Evolutionary conservation across 441 rosid genomes (phyloP).

Genomic region (Jatropha multifida): DNA sequence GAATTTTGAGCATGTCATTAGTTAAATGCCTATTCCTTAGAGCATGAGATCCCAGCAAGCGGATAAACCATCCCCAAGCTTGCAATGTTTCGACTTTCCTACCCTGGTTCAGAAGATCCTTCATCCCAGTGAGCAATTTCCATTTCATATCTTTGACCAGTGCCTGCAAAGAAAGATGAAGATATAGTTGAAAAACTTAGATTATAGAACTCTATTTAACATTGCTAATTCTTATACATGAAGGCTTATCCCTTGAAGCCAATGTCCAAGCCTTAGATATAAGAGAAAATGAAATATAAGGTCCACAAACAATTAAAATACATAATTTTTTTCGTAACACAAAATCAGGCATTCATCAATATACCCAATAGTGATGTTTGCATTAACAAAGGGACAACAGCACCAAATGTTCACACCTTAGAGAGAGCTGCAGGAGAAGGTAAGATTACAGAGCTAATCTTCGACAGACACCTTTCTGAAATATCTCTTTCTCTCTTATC

Average conservation of each 20-base stretch:
- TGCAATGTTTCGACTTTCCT: conserved; percentile 49
- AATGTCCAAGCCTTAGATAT: neutral
- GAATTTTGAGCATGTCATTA: conserved; percentile 57
- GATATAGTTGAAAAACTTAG: neutral
- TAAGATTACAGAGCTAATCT: conserved; percentile 38
- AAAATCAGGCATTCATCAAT: neutral
- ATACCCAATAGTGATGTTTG: neutral
- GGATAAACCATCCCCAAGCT: conserved; percentile 66
- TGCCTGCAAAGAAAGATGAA: conserved; percentile 36
- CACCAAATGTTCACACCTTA: conserved; percentile 34
- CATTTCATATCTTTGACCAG: conserved; percentile 42
- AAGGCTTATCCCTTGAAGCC: neutral
- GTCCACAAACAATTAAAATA: neutral
- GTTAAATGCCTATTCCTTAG: conserved; percentile 40
- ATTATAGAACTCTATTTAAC: conserved; percentile 2
- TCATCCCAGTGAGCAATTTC: conserved; percentile 42
- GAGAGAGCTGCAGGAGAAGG: conserved; percentile 49
- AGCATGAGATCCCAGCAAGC: conserved; percentile 43
- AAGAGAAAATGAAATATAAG: neutral
- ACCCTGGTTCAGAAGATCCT: conserved; percentile 44
- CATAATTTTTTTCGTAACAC: neutral
- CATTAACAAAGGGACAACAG: neutral
- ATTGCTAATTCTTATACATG: neutral
- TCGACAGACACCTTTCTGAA: conserved; percentile 50
- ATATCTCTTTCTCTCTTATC: conserved; percentile 60